phyloP scores from a whole-genome alignment of 2,329 filamentous ascomycete species.

The Boeremia exigua region DNA sequence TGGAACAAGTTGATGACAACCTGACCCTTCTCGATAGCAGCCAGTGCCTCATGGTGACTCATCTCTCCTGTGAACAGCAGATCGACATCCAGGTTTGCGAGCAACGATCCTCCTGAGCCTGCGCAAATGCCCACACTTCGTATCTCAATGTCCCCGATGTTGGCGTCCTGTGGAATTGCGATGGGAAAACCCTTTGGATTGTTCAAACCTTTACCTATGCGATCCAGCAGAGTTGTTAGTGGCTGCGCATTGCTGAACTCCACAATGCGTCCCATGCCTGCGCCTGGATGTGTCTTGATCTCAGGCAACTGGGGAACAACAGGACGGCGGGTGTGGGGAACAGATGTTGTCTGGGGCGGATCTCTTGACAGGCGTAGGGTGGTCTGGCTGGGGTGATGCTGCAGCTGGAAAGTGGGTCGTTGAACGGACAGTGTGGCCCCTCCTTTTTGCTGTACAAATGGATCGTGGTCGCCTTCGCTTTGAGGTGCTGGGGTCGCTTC shows the following conservation, averaged over 20 bases:
- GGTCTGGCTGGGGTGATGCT: constrained; percentile 57
- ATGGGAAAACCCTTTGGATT: constrained; percentile 70
- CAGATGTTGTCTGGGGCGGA: constrained; percentile 20
- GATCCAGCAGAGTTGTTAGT: constrained; percentile 65
- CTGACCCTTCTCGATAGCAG: constrained; percentile 81
- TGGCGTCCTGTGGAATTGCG: constrained; percentile 66
- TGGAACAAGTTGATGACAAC: constrained; percentile 88
- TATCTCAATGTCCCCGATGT: constrained; percentile 63
- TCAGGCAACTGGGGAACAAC: constrained; percentile 57
- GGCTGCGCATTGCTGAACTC: constrained; percentile 60
- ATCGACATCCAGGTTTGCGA: constrained; percentile 74
- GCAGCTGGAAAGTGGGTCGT: constrained; percentile 52
- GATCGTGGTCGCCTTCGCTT: constrained; percentile 39
- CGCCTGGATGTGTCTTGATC: constrained; percentile 52
- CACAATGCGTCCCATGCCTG: constrained; percentile 68
- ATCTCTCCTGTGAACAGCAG: constrained; percentile 91
- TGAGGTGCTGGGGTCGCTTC: constrained; percentile 56
- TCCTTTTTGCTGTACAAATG: constrained; percentile 32
- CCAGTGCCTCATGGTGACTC: constrained; percentile 88
- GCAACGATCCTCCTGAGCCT: constrained; percentile 80
- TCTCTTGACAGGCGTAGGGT: constrained; percentile 43
- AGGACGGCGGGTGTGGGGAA: constrained; percentile 58
- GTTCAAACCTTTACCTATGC: constrained; percentile 68
- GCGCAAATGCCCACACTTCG: constrained; percentile 83
- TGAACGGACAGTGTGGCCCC: constrained; percentile 23